These are phyloP conservation scores for Ensete ventricosum DNA, from an alignment of 176 grass and related monocot species.

Conservation along the genomic window DNA sequence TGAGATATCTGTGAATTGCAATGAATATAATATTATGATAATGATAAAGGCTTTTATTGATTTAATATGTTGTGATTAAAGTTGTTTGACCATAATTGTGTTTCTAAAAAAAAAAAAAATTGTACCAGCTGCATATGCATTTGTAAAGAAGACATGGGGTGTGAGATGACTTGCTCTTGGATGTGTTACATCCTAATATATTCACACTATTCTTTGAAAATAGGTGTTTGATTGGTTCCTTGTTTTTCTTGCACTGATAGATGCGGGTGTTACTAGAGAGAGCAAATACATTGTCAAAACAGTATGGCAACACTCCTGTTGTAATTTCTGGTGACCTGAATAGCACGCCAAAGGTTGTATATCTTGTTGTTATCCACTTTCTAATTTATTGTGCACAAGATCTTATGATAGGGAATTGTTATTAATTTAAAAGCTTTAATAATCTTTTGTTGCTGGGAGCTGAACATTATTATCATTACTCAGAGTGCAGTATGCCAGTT, in stretches of 20 bases:
- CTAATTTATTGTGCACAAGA: not conserved
- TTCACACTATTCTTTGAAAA: not conserved
- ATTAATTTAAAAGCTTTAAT: not conserved
- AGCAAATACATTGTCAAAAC: slow-evolving; percentile 16
- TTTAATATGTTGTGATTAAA: not conserved
- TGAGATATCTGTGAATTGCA: not conserved
- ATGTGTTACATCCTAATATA: not conserved
- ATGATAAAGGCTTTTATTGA: not conserved
- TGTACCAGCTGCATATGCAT: not conserved
- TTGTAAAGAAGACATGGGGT: not conserved
- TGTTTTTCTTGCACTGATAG: slow-evolving; percentile 12
- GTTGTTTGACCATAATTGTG: not conserved
- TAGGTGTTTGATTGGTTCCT: not conserved
- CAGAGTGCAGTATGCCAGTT: slow-evolving; percentile 20
- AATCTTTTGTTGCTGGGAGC: not conserved
- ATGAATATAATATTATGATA: not conserved
- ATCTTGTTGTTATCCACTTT: not conserved
- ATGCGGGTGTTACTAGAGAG: slow-evolving; percentile 21
- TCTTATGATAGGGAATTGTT: not conserved
- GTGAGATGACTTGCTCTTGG: not conserved
- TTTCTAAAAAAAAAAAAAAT: not conserved
- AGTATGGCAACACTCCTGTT: slow-evolving; percentile 5
- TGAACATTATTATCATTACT: not conserved
- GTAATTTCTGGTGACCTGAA: slow-evolving; percentile 27
- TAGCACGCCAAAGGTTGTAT: slow-evolving; percentile 19